Percentiles rank a stretch among this genome's conserved stretches.
Evolutionary conservation across 106 monocot genomes (phyloP).

Genomic region (Dendrobium chrysotoxum): DNA sequence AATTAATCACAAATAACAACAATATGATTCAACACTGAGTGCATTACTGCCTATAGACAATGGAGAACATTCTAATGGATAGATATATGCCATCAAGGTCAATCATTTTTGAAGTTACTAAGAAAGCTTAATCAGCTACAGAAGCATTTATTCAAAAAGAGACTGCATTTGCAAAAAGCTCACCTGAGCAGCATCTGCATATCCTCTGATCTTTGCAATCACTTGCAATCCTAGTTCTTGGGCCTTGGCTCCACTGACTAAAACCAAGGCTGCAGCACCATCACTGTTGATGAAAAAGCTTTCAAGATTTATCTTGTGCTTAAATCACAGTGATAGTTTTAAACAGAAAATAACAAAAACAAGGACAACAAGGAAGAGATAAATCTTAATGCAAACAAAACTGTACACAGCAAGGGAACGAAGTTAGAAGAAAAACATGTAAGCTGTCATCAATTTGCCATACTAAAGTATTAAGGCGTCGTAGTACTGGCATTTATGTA

Average conservation of each 20-base stretch:
- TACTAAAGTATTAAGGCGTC: not conserved
- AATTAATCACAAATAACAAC: not conserved
- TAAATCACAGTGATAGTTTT: not conserved
- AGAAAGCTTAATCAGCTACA: not conserved
- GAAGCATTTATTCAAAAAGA: not conserved
- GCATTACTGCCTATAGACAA: not conserved
- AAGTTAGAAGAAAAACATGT: not conserved
- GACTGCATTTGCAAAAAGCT: not conserved
- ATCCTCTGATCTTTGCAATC: slow-evolving; percentile 80
- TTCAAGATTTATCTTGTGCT: not conserved
- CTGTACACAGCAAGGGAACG: not conserved
- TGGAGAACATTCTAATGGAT: not conserved
- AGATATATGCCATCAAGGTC: not conserved
- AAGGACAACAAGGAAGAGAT: not conserved
- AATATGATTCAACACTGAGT: not conserved
- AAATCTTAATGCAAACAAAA: not conserved
- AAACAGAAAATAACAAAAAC: not conserved
- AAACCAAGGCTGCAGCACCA: slow-evolving; percentile 90
- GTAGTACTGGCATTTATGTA: too few species aligned
- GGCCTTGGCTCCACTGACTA: slow-evolving; percentile 90
- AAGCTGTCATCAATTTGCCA: not conserved
- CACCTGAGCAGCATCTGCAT: slow-evolving; percentile 96
- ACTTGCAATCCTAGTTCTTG: slow-evolving; percentile 76
- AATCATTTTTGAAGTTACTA: not conserved
- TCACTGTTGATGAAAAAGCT: slow-evolving; percentile 42